These are phyloP conservation scores for Wallacemonas collosoma DNA, from an alignment of 208 protist species.

Conservation along the genomic window DNA sequence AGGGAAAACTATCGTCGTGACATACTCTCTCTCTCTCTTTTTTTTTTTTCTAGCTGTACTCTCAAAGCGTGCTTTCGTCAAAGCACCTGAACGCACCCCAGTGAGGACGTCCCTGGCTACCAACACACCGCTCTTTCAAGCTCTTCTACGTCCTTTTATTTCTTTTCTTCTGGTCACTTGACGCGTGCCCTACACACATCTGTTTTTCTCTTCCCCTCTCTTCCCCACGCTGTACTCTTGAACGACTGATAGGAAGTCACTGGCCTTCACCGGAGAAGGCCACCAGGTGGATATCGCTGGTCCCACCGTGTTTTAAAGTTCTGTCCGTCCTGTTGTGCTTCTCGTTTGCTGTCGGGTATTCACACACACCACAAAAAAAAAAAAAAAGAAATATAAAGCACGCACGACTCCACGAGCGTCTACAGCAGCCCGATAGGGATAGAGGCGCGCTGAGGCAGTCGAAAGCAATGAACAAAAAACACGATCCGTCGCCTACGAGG, in stretches of 20 bases:
- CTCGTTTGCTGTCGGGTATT: no score
- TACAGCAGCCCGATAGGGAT: no score
- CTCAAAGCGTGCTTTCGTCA: neutral
- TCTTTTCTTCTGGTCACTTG: neutral
- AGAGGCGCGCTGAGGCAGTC: no score
- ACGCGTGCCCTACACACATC: neutral
- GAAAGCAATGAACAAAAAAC: no score
- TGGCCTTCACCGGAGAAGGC: neutral
- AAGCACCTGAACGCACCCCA: neutral
- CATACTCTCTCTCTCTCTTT: neutral
- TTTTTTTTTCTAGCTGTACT: constrained; percentile 11
- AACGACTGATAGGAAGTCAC: neutral
- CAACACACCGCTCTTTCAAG: no score
- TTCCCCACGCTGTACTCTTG: neutral
- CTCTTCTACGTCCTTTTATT: neutral
- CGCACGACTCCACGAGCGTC: no score
- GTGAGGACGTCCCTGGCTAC: no score
- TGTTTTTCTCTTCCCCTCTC: neutral
- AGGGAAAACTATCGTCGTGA: no score
- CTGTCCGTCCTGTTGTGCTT: no score
- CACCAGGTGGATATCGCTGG: neutral
- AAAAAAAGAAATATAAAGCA: neutral
- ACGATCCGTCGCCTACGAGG: no score
- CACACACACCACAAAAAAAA: neutral
- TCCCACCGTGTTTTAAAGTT: no score